Base-by-base conservation (phyloP, 208 protist genomes). In the Leishmania aethiopica region DNA sequence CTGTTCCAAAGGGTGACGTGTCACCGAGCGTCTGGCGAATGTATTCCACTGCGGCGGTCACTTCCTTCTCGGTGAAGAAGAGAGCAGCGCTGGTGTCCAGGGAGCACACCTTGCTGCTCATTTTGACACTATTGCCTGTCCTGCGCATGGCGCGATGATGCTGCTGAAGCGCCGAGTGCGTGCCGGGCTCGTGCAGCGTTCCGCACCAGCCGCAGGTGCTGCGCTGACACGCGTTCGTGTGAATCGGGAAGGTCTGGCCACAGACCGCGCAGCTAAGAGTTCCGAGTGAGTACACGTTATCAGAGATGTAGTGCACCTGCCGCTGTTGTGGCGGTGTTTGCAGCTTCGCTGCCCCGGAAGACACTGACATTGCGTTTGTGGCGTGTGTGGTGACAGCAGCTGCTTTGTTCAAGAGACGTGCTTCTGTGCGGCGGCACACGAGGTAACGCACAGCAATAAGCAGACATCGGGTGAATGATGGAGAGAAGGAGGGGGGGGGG, bases 211-310 rank as follows among this genome's bases (percentile, higher is more conserved):
- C 53, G 81, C 77, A 82, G 28, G 73, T 57, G 78, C 73, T 57
- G 13, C 77, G 86, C 45, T 81, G 82, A 74, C 78, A 78, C 45
- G 86, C 77, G 62, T 76, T 82, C 4, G 82, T 85, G 75, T 79
- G 67, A 45, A 91, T 78, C 15, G 87, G 84, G 40, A 97, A 90
- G 57, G 87, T 85, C 0, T 92, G 86, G 1, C 94, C 94, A 78
- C 94, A 97, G 22, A 94, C 84, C 17, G 87, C 84, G 81, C 94
- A 97, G 76, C 84, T 89, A 17, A 88, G 84, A 17, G 92, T 92
- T 53, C 94, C 94, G 72, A 95, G 87, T 5, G 83, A 59, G 83
- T 91, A 93, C 57, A 93, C 75, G 60, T 85, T 83, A 55, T 85
- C 84, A 75, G 81, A 86, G 60, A 93, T 79, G 79, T 93, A 93